Conservation (phyloP, 495 filamentous ascomycete species). For the Penicillium soppii region DNA sequence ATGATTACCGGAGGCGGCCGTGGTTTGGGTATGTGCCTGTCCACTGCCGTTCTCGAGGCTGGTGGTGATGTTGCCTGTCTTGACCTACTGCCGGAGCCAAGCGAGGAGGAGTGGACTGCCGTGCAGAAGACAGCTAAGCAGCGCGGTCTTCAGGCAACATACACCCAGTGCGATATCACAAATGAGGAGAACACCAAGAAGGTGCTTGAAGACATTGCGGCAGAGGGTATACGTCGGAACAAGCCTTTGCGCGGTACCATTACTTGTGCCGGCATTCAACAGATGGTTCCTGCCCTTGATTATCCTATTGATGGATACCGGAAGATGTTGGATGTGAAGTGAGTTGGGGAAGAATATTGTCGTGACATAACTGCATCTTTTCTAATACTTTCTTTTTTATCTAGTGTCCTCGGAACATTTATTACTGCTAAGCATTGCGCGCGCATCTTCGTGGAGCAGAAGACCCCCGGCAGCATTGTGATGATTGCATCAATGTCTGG, state of each 20-base stretch:
- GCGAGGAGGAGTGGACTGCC: constrained; percentile 34
- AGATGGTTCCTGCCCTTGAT: constrained; percentile 59
- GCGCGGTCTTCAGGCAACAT: constrained; percentile 42
- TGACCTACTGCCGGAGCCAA: constrained; percentile 56
- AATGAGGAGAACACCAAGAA: constrained; percentile 45
- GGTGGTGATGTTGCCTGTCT: constrained; percentile 63
- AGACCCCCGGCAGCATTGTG: constrained; percentile 59
- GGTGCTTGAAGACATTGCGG: constrained; percentile 36
- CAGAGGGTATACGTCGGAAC: constrained; percentile 45
- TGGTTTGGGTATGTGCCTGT: constrained; percentile 60
- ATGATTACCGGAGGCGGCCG: constrained; percentile 71
- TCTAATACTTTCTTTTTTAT: neutral
- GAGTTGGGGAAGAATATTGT: constrained; percentile 1
- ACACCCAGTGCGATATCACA: constrained; percentile 57
- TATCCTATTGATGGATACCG: constrained; percentile 61
- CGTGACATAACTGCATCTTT: too few relatives aligned
- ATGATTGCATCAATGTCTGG: constrained; percentile 78
- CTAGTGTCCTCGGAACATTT: constrained; percentile 62
- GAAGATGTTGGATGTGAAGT: constrained; percentile 67
- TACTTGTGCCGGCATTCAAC: constrained; percentile 82
- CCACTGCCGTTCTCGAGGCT: constrained; percentile 67
- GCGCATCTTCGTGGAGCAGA: constrained; percentile 59
- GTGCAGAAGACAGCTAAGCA: constrained; percentile 49
- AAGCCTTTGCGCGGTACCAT: constrained; percentile 68
- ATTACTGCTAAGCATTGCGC: constrained; percentile 72